Base-by-base conservation (phyloP, 345 rosid species). In the Durio zibethinus region DNA sequence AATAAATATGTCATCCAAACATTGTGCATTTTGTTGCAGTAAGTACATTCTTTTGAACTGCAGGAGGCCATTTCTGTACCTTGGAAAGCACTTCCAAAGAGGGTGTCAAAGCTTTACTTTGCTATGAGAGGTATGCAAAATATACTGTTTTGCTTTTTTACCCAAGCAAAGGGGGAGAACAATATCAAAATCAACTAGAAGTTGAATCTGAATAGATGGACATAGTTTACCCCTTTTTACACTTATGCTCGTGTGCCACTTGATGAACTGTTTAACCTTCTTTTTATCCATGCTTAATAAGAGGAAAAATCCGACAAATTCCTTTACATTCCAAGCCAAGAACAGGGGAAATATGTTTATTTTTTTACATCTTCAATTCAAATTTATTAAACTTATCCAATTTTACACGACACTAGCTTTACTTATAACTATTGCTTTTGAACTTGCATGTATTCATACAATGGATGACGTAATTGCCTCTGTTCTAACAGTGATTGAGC, bases 41-140 rank as follows among this genome's bases (percentile, higher is more conserved):
- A 63, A 48, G 62, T 33, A 25, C 10, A 10, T 53, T 25, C 47
- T 27, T 23, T 66, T 60, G 47, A 12, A 15, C 36, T 75, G 59
- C 89, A 93, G 98, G 97, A 92, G 85, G 91, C 99, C 15, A 77
- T 89, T 80, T 78, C 94, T 21, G 88, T 89, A 56, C 91, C 99
- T 70, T 96, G 99, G 99, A 88, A 59, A 83, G 73, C 71, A n/a
- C 86, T 93, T 73, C 97, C 94, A 21, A 78, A 79, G 87, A 93
- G 82, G 88, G 82, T 83, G 76, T 85, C 92, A 40, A 92, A 91
- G 90, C 97, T 95, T 73, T 92, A 85, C 83, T 93, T 90, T 74
- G 93, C 97, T 25, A 89, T 91, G 93, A 89, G 98, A 90, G 97
- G 99, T 92, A 40, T 40, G 75, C n/a, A 56, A 54, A 75, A 40